These are phyloP conservation scores for Penicillium sp. DNA, from an alignment of 2,329 filamentous ascomycete species.

Conservation along the genomic window DNA sequence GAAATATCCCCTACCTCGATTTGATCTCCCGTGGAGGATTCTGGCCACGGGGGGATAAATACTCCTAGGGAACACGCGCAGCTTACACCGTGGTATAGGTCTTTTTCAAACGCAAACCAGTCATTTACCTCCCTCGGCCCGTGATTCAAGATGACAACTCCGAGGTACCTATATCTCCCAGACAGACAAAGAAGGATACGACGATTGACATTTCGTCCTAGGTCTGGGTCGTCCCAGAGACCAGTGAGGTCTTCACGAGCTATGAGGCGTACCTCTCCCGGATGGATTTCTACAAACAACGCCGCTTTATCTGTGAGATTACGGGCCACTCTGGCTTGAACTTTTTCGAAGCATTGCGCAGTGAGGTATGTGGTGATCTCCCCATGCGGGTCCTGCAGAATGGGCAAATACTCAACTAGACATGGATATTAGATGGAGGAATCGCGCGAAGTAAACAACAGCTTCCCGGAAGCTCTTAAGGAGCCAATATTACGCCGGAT, in stretches of 20 bases:
- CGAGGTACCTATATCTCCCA: constrained; percentile 60
- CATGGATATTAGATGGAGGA: constrained; percentile 65
- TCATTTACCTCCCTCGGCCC: constrained; percentile 75
- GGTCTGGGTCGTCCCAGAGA: constrained; percentile 92
- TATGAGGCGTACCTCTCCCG: constrained; percentile 87
- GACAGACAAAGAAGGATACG: constrained; percentile 18
- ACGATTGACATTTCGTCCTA: constrained; percentile 43
- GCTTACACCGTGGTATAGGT: constrained; percentile 63
- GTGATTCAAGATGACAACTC: constrained; percentile 77
- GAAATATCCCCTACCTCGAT: constrained; percentile 16
- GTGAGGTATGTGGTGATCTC: constrained; percentile 69
- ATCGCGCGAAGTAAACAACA: constrained; percentile 84
- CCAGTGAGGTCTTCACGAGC: constrained; percentile 83
- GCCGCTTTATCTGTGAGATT: constrained; percentile 92
- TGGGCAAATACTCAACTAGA: neutral
- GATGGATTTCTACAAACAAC: constrained; percentile 93
- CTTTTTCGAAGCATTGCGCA: constrained; percentile 90
- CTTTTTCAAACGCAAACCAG: constrained; percentile 93
- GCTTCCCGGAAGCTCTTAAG: constrained; percentile 89
- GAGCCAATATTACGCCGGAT: constrained; percentile 88
- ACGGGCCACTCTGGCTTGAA: constrained; percentile 89
- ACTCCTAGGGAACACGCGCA: constrained; percentile 7
- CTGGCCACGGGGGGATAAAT: neutral
- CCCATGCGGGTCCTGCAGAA: neutral
- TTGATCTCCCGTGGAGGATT: constrained; percentile 1